phyloP scores from a whole-genome alignment of 75 land plant genomes.

The Selaginella moellendorffii region DNA sequence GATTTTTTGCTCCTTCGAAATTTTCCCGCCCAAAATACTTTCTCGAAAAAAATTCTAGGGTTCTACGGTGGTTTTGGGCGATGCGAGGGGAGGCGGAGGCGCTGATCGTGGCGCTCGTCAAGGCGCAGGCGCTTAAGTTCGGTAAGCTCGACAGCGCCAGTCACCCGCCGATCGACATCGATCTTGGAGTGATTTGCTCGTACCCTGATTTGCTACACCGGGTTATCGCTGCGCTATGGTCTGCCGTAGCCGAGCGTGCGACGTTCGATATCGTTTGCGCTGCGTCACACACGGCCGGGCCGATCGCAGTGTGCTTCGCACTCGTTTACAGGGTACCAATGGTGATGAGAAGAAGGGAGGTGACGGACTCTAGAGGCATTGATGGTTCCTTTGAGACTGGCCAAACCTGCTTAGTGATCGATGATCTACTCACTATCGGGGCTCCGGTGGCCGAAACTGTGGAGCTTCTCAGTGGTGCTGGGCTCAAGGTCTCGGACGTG shows the following conservation, averaged over 20 bases:
- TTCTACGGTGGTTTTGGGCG: not conserved
- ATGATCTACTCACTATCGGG: slow-evolving; percentile 88
- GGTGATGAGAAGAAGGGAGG: slow-evolving; percentile 95
- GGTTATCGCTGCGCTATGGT: slow-evolving; percentile 43
- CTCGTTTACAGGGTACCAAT: slow-evolving; percentile 45
- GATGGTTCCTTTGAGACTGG: slow-evolving; percentile 46
- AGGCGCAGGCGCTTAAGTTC: slow-evolving; percentile 40
- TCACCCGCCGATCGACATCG: slow-evolving; percentile 85
- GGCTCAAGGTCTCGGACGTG: too few relatives aligned
- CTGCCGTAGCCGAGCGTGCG: slow-evolving; percentile 3
- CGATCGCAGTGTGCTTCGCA: slow-evolving; percentile 70
- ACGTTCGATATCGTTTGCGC: slow-evolving; percentile 69
- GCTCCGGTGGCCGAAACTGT: slow-evolving; percentile 86
- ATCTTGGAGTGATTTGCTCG: slow-evolving; percentile 86
- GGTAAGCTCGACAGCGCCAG: slow-evolving; percentile 98
- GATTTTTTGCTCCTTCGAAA: too few relatives aligned
- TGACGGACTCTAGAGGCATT: slow-evolving; percentile 62
- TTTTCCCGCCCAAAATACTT: too few relatives aligned
- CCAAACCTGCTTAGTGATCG: slow-evolving; percentile 54
- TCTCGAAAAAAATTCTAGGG: too few relatives aligned
- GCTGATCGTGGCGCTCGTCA: slow-evolving; percentile 3
- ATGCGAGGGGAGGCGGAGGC: not conserved
- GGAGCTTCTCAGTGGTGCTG: slow-evolving; percentile 44
- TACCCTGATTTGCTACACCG: slow-evolving; percentile 61
- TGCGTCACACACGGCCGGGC: slow-evolving; percentile 92